phyloP scores from a whole-genome alignment of 2,329 filamentous ascomycete species.

The Cyanodermella asteris region DNA sequence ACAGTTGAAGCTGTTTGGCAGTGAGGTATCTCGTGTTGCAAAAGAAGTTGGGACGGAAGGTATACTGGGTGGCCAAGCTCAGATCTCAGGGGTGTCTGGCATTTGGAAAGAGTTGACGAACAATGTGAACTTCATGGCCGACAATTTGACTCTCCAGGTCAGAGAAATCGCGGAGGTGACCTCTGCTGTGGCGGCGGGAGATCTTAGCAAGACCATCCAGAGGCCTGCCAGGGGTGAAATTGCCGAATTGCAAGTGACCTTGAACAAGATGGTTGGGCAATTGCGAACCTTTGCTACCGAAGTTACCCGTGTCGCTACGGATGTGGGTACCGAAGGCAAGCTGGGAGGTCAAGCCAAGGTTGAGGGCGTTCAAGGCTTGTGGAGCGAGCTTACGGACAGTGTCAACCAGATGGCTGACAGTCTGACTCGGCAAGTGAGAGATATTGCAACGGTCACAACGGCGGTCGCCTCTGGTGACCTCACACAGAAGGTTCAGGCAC shows the following conservation, averaged over 20 bases:
- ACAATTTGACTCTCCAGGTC: slow-evolving; percentile 64
- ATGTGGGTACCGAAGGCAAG: slow-evolving; percentile 68
- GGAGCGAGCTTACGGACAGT: slow-evolving; percentile 70
- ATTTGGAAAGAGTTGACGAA: slow-evolving; percentile 95
- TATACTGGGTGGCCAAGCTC: slow-evolving; percentile 77
- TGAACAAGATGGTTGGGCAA: slow-evolving; percentile 80
- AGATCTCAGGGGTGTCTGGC: slow-evolving; percentile 81
- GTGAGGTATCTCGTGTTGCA: slow-evolving; percentile 83
- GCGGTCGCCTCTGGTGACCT: slow-evolving; percentile 64
- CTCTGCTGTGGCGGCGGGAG: slow-evolving; percentile 61
- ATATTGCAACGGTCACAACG: slow-evolving; percentile 65
- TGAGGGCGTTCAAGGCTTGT: slow-evolving; percentile 68
- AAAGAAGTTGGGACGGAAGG: slow-evolving; percentile 93
- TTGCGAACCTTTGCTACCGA: slow-evolving; percentile 64
- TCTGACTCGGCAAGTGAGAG: slow-evolving; percentile 70
- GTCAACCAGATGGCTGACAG: slow-evolving; percentile 80
- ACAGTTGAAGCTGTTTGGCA: slow-evolving; percentile 87
- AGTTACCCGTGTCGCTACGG: slow-evolving; percentile 61
- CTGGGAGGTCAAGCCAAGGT: slow-evolving; percentile 66
- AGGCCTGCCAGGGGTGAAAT: slow-evolving; percentile 64
- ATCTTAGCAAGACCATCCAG: slow-evolving; percentile 68
- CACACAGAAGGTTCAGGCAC: slow-evolving; percentile 88
- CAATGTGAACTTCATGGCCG: slow-evolving; percentile 69
- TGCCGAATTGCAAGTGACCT: slow-evolving; percentile 61
- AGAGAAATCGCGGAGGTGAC: slow-evolving; percentile 71